Base-by-base conservation (phyloP, 768 basidiomycete genomes). In the Boletus fagicola region DNA sequence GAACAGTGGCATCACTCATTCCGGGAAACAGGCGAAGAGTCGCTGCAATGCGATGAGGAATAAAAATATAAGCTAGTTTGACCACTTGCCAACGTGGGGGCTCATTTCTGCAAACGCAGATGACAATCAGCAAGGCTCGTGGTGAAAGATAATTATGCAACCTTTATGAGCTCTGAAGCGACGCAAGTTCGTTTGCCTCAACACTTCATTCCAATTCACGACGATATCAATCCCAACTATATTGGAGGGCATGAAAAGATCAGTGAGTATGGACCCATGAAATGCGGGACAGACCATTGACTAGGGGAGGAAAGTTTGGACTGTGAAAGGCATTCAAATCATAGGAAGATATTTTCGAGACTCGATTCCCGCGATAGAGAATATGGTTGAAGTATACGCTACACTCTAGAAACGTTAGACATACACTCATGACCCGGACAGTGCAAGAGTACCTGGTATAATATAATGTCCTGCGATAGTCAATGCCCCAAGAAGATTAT, bases 331-430 rank as follows among this genome's bases (percentile, higher is more conserved):
- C 93, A 63, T 84, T 84, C 35, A 95, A 76, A 63, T 92, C 90
- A 63, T 86, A 88, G 22, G 90, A 91, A 8, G 92, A 94, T 61
- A 79, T 75, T 65, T 94, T 93, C 9, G 86, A 88, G 5, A 90
- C 90, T 61, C 92, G 80, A 68, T 92, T 93, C 8, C 92, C 95
- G 51, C 95, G 82, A 68, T 84, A 93, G 4, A 96, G 81, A 0
- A 84, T 87, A 65, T 94, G 90, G 64, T 95, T 93, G 76, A 97
- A 98, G 75, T 87, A 96, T 28, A 97, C 69, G 64, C 87, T 86
- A 64, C 88, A 90, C 69, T 94, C 92, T 92, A 62, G n/a, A 35
- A 38, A 52, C 1, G 10, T 42, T 68, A 26, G 55, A 22, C 36
- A 40, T 43, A 35, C 4, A 33, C 7, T 31, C 42, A 12, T 16